Percentiles rank a stretch among this genome's conserved stretches.
These are phyloP conservation scores for Ilex aquifolium DNA, from an alignment of 257 asterid genomes.

Conservation along the genomic window DNA sequence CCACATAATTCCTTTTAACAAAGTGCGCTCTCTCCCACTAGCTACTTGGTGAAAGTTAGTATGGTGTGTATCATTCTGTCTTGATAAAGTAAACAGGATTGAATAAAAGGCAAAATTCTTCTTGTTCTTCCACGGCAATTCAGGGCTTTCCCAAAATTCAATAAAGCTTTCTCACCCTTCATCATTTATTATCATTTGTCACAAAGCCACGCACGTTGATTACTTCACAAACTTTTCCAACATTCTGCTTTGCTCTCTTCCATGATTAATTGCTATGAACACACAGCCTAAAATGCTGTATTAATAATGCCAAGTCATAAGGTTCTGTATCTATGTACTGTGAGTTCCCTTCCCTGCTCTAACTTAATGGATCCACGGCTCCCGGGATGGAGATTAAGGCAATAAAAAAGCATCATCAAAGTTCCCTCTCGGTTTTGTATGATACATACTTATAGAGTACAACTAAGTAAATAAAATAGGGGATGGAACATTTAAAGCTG, in stretches of 20 bases:
- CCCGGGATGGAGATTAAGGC: too few relatives aligned
- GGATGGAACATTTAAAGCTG: too few relatives aligned
- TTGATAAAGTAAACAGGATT: constrained; percentile 9
- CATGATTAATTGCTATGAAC: neutral
- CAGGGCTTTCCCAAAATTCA: neutral
- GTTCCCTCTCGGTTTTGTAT: too few relatives aligned
- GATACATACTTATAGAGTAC: too few relatives aligned
- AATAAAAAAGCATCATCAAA: too few relatives aligned
- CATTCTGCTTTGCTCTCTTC: neutral
- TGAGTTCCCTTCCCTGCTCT: too few relatives aligned
- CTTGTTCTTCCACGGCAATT: neutral
- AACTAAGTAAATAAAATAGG: too few relatives aligned
- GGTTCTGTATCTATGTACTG: too few relatives aligned
- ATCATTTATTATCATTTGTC: too few relatives aligned
- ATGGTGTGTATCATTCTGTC: constrained; percentile 12
- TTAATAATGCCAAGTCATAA: neutral
- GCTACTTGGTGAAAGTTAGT: constrained; percentile 8
- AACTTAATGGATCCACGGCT: too few relatives aligned
- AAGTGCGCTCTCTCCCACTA: constrained; percentile 9
- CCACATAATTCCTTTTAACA: constrained; percentile 1
- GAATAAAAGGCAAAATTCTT: neutral
- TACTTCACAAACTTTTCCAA: neutral
- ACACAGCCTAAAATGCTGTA: neutral
- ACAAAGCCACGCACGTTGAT: neutral
- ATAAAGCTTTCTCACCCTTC: neutral